Percentiles rank a stretch among this genome's conserved stretches.
These are phyloP conservation scores for Leersia perrieri DNA, from an alignment of 176 grass and related monocot species.

Conservation along the genomic window DNA sequence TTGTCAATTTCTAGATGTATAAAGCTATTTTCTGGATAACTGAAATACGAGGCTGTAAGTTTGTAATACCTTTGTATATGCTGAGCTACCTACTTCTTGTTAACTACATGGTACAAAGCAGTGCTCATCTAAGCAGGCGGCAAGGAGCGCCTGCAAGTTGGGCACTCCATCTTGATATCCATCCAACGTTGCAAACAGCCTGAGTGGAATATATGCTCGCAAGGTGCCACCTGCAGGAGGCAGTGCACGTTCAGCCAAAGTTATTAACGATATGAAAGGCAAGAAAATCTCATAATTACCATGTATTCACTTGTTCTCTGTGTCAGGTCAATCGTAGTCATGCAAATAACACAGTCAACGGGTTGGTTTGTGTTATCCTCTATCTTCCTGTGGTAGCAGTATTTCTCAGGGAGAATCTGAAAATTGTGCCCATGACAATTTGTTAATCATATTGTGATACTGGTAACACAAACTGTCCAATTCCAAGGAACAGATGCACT, in stretches of 20 bases:
- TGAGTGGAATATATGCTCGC: conserved; percentile 97
- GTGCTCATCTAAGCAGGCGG: conserved; percentile 63
- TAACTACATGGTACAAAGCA: conserved; percentile 58
- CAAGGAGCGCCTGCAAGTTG: conserved; percentile 83
- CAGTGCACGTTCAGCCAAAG: not conserved
- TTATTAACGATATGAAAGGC: not conserved
- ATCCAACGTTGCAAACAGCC: conserved; percentile 99
- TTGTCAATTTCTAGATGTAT: not conserved
- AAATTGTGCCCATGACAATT: conserved; percentile 23
- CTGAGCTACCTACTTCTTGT: conserved; percentile 46
- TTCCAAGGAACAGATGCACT: not conserved
- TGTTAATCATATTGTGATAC: not conserved
- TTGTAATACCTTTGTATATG: conserved; percentile 52
- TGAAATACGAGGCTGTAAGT: not conserved
- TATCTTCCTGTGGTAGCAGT: conserved; percentile 84
- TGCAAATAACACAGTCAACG: conserved; percentile 89
- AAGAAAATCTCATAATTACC: conserved; percentile 56
- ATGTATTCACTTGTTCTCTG: conserved; percentile 86
- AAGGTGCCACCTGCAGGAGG: conserved; percentile 76
- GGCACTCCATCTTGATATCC: conserved; percentile 99
- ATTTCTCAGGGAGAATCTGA: conserved; percentile 95
- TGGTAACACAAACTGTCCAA: not conserved
- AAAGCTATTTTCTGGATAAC: not conserved
- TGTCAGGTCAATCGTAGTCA: conserved; percentile 80
- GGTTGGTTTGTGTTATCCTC: conserved; percentile 61